Base-by-base conservation (phyloP, 2,329 filamentous ascomycete species). In the Colletotrichum sp. region DNA sequence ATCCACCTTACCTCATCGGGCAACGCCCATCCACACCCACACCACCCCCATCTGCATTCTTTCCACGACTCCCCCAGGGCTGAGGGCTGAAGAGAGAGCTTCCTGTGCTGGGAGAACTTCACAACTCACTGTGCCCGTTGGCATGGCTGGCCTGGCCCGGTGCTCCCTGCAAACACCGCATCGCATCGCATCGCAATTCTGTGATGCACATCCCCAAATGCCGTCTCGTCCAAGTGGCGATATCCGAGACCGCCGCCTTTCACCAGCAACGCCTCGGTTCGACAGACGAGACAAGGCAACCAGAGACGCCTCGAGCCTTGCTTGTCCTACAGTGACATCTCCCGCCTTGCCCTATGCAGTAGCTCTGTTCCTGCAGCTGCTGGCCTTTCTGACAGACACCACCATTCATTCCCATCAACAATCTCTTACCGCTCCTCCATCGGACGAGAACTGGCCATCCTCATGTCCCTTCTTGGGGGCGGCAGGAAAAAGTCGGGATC, bases 281-380 rank as follows among this genome's bases (percentile, higher is more conserved):
- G 9, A 63, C 12, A 39, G n/a, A 18, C 55, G 52, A 73, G 36
- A 52, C 55, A 60, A 30, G n/a, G 55, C 55, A 59, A 72, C 39
- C 52, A 28, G 44, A 28, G 28, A 28, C 44, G 71, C 68, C 60
- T 72, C 71, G 24, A 65, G 68, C 68, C 60, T 73, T 48, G 18
- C 60, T 73, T 48, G 18, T 48, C 39, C 28, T 71, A 36, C 52
- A 36, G 65, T 52, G 24, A 48, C 13, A 48, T 66, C 24, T 52
- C n/a, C 64, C 32, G 30, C 26, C 68, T 55, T 16, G 39, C 71
- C 22, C 39, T 15, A 68, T 68, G 70, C 70, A 65, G 59, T 65
- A 60, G 22, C 65, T 73, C 55, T 57, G 74, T 76, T 73, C 70
- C 74, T 74, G 74, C 74, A 76, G 74, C 62, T 44, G 15, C 22